Percentiles rank a stretch among this genome's conserved stretches.
Evolutionary conservation across 1,284 basidiomycete species (phyloP).

Genomic region (Microbotryomycetes sp.): DNA sequence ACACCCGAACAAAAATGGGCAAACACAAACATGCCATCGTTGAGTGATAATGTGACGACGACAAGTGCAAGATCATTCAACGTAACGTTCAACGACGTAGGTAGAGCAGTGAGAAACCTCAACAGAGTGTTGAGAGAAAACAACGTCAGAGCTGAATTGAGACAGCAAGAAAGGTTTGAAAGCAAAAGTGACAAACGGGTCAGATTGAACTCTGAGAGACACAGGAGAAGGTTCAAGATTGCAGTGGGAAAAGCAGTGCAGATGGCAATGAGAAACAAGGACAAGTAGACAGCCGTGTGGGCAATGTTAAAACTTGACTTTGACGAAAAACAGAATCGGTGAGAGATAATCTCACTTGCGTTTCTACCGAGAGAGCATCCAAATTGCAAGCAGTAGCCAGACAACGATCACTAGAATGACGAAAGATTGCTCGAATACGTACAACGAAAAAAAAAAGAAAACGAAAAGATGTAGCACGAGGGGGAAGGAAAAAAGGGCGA

Average conservation of each 20-base stretch:
- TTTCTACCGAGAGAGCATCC: not conserved
- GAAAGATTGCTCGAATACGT: not conserved
- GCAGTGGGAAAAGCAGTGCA: constrained; percentile 31
- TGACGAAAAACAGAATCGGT: too few relatives aligned
- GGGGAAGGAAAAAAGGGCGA: not conserved
- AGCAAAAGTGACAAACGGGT: constrained; percentile 28
- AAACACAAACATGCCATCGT: not conserved
- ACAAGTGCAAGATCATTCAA: constrained; percentile 23
- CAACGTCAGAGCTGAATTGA: constrained; percentile 24
- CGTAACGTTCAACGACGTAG: constrained; percentile 21
- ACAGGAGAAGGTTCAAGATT: constrained; percentile 32
- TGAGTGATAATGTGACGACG: constrained; percentile 16
- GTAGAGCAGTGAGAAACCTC: constrained; percentile 22
- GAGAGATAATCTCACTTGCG: too few relatives aligned
- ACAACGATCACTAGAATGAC: not conserved
- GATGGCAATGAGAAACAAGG: constrained; percentile 26
- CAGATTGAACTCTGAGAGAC: constrained; percentile 29
- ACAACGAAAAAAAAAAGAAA: not conserved
- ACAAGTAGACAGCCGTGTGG: constrained; percentile 9
- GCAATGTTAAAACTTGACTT: not conserved
- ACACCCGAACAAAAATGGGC: not conserved
- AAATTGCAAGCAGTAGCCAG: not conserved
- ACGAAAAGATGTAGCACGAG: too few relatives aligned
- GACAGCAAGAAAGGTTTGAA: constrained; percentile 30
- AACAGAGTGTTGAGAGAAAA: constrained; percentile 29